These are phyloP conservation scores for Mortierella sp. DNA, from an alignment of 371 early-diverging fungal genomes.

Conservation along the genomic window DNA sequence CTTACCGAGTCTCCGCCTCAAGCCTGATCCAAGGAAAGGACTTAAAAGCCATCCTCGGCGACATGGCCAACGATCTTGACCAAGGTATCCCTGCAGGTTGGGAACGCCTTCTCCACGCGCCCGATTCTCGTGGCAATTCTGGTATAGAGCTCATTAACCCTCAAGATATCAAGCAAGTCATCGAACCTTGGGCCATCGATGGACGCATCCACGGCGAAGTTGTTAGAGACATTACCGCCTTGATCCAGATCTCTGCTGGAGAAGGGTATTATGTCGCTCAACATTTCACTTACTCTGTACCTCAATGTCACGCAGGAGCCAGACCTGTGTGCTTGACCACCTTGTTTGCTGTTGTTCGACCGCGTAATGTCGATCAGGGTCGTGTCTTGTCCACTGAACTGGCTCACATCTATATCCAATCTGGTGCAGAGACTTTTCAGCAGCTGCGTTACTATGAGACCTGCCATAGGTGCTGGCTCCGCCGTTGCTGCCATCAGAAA, in stretches of 20 bases:
- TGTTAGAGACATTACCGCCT: background rate
- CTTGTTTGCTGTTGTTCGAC: conserved; percentile 3
- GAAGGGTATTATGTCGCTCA: conserved; percentile 15
- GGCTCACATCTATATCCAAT: conserved; percentile 6
- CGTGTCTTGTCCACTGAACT: background rate
- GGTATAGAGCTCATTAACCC: background rate
- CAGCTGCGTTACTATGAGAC: conserved; percentile 1
- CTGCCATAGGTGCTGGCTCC: conserved; percentile 15
- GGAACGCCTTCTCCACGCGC: background rate
- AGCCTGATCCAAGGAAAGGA: background rate
- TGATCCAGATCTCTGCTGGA: conserved; percentile 7
- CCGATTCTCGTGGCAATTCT: background rate
- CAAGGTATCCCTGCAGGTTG: background rate
- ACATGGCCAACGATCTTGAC: background rate
- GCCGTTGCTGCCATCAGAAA: conserved; percentile 1
- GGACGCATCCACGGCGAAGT: background rate
- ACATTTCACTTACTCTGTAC: background rate
- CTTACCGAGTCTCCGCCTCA: background rate
- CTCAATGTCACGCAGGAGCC: background rate
- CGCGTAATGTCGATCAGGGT: background rate
- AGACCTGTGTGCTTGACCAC: conserved; percentile 11
- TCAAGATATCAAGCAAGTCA: background rate
- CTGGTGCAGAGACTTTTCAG: conserved; percentile 2
- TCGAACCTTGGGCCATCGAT: background rate
- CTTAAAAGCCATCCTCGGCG: background rate